phyloP scores from a whole-genome alignment of 768 basidiomycete genomes.

The Pisolithus microcarpus region DNA sequence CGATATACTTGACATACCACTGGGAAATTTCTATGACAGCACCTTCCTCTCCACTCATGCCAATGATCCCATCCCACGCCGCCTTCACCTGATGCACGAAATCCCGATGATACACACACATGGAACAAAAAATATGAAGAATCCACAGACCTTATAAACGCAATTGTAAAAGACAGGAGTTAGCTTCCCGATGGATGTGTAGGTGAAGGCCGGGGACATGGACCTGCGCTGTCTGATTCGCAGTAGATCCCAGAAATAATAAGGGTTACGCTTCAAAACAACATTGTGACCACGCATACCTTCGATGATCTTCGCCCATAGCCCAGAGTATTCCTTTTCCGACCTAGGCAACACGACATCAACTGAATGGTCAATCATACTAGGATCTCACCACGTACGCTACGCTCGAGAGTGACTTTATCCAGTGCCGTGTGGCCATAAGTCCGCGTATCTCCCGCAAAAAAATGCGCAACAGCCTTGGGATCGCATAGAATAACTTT shows the following conservation, averaged over 20 bases:
- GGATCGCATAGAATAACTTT: constrained; percentile 37
- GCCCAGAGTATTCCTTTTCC: not conserved
- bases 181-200: constrained; percentile 18
- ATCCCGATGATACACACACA: not conserved
- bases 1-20: constrained; percentile 10
- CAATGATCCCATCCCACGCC: constrained; percentile 19
- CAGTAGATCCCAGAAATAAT: too few species aligned
- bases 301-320: not conserved
- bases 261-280: not conserved
- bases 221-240: constrained; percentile 17
- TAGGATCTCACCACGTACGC: constrained; percentile 15
- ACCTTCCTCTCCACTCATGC: constrained; percentile 4
- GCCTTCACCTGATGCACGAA: constrained; percentile 17
- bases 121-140: not conserved
- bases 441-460: constrained; percentile 39
- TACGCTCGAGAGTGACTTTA: constrained; percentile 28
- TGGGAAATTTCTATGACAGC: constrained; percentile 29
- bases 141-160: constrained; percentile 18
- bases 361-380: not conserved
- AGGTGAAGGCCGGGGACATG: constrained; percentile 20
- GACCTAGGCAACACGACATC: constrained; percentile 19
- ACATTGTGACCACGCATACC: not conserved
- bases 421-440: constrained; percentile 36
- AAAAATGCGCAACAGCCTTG: constrained; percentile 44
- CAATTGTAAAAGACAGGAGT: constrained; percentile 21